A percentile compares a stretch with the other conserved stretches of the same genome.
Evolutionary conservation across 2,329 filamentous ascomycete genomes (phyloP).

Genomic region (Cercospora zeina): DNA sequence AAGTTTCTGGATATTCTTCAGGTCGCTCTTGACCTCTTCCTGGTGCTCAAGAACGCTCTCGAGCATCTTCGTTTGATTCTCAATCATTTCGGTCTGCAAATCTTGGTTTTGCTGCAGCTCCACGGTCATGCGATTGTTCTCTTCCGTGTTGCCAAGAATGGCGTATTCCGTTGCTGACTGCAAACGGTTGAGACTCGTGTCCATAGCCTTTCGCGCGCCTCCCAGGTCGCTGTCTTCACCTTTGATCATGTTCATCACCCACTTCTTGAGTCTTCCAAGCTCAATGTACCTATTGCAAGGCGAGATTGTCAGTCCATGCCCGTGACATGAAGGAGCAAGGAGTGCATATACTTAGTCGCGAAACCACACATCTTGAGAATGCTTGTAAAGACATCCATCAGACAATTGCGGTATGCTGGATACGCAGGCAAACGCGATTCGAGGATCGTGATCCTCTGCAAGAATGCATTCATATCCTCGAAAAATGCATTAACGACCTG

Average conservation of each 20-base stretch:
- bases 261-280: constrained; percentile 12
- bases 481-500: constrained; percentile 15
- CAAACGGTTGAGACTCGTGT: constrained; percentile 7
- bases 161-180: constrained; percentile 13
- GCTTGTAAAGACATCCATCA: constrained; percentile 16
- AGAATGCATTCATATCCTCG: constrained; percentile 16
- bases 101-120: constrained; percentile 17
- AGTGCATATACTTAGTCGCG: constrained; percentile 5
- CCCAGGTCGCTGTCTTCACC: constrained; percentile 15
- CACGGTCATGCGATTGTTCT: constrained; percentile 12
- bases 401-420: constrained; percentile 15
- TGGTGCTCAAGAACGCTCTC: constrained; percentile 11
- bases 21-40: constrained; percentile 10
- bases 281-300: constrained; percentile 7
- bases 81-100: constrained; percentile 14
- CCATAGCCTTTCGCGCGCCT: constrained; percentile 13
- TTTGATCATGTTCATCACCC: constrained; percentile 16
- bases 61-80: constrained; percentile 17
- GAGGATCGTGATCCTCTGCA: constrained; percentile 14
- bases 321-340: neutral
- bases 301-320: neutral
- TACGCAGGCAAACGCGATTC: constrained; percentile 11
- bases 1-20: constrained; percentile 17
- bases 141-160: constrained; percentile 14
- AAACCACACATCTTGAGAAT: constrained; percentile 15